phyloP scores from a whole-genome alignment of 257 asterid genomes.

The Agastache rugosa region DNA sequence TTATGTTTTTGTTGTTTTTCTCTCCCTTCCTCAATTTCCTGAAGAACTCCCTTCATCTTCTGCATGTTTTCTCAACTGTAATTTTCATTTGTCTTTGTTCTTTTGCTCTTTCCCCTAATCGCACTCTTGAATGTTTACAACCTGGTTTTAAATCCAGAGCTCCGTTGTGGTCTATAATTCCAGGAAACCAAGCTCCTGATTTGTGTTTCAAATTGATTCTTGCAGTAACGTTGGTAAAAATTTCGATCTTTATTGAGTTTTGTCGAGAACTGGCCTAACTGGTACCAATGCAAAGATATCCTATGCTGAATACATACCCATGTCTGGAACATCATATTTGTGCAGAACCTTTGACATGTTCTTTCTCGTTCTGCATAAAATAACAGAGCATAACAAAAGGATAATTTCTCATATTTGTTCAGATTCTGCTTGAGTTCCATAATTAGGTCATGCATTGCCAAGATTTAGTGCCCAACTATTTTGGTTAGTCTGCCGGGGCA shows the following conservation, averaged over 20 bases:
- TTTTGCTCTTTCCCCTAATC: neutral
- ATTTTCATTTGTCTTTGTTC: neutral
- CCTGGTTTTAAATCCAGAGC: neutral
- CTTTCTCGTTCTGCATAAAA: neutral
- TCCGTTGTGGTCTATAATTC: neutral
- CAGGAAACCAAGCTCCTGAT: neutral
- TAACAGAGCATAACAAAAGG: neutral
- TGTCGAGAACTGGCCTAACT: neutral
- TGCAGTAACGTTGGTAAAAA: neutral
- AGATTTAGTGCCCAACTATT: neutral
- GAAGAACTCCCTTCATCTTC: neutral
- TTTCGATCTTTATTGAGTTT: neutral
- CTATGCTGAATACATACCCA: neutral
- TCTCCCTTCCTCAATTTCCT: neutral
- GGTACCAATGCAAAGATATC: neutral
- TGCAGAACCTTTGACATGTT: neutral
- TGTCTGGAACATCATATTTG: neutral
- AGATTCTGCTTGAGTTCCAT: neutral
- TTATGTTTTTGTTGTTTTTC: neutral
- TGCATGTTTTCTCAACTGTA: neutral
- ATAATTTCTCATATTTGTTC: neutral
- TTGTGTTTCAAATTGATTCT: neutral
- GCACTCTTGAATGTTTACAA: neutral
- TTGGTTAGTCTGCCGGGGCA: neutral
- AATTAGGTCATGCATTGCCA: neutral